Base-by-base conservation (phyloP, 2,329 filamentous ascomycete genomes). In the Ampelomyces quisqualis region DNA sequence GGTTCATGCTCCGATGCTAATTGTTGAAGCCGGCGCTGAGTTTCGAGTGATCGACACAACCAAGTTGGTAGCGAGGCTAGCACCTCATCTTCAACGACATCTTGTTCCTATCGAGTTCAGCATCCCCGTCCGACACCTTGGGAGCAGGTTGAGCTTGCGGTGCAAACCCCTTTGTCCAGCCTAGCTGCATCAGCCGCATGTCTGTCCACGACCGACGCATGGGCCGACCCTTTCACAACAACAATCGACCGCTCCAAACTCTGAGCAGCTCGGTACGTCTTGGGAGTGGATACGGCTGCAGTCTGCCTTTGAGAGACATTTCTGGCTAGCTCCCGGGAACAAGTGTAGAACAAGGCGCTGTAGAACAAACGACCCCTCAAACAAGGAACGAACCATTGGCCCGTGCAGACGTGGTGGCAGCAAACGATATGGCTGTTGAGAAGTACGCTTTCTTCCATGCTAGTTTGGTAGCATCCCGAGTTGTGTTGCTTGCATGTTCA, bases 351-450 rank as follows among this genome's bases (percentile, higher is more conserved):
- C 45, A 53, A 52, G 49, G 53, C 43, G 55, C 45, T 52, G 62
- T 61, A 58, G 54, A 54, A 60, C 58, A 36, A 37, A 27, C 35
- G 32, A 38, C 45, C 45, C 42, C 53, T 49, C 38, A 48, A 45
- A 55, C 49, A 57, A 42, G 30, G 41, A 51, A 57, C 43, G 60
- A 67, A 68, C 65, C 34, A 53, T 50, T 65, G 63, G 62, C 41
- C 63, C 51, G 63, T 67, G 64, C 64, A 24, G 43, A 47, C 40
- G 43, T 39, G 31, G 49, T 51, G 49, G 37, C 51, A 42, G 51
- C 56, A 58, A 58, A 62, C 55, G 38, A 42, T 43, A 49, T 34
- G 45, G 45, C 43, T 48, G 38, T 53, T 40, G 40, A 40, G 36
- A 38, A 38, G 38, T 28, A 47, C 45, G 34, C 24, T 41, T 43